Evolutionary conservation across 139 green algal species (phyloP).

Genomic region (Coelastrella sp.): DNA sequence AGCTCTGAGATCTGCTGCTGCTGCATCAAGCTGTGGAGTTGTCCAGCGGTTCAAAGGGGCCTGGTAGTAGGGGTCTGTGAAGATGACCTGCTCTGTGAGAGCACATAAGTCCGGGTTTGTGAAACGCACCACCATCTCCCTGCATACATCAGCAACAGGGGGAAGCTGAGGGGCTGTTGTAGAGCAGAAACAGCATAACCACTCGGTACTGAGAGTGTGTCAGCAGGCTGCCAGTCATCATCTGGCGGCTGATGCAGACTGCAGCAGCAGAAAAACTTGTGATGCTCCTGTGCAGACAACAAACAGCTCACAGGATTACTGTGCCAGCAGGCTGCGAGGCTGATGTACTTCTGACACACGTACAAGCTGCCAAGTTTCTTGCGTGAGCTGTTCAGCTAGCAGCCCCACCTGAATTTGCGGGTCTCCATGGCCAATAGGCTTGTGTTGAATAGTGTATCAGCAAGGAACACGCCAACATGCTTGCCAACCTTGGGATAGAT

Average conservation of each 20-base stretch:
- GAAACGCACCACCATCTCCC: constrained; percentile 63
- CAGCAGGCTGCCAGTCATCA: too few species aligned
- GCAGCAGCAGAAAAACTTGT: neutral
- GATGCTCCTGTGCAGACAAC: neutral
- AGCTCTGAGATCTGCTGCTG: constrained; percentile 69
- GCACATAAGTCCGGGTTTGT: constrained; percentile 91
- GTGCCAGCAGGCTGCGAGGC: neutral
- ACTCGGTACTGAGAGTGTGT: too few species aligned
- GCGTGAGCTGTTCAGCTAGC: neutral
- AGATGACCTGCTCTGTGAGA: constrained; percentile 97
- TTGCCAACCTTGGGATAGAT: constrained; percentile 80
- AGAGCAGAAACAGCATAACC: too few species aligned
- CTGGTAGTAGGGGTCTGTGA: constrained; percentile 85
- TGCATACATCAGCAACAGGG: constrained; percentile 40
- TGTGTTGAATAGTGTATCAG: constrained; percentile 89
- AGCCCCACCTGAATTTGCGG: constrained; percentile 61
- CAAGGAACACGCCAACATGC: constrained; percentile 84
- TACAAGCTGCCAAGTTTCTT: too few species aligned
- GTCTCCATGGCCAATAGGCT: constrained; percentile 79
- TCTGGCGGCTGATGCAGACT: too few species aligned
- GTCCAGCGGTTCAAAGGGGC: constrained; percentile 82
- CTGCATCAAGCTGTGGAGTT: constrained; percentile 85
- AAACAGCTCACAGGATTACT: too few species aligned
- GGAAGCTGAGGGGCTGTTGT: too few species aligned
- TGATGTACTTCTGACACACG: neutral